Percentiles rank a stretch among this genome's conserved stretches.
Conservation (phyloP, 140 eudicot genomes). For the Oenanthe javanica region DNA sequence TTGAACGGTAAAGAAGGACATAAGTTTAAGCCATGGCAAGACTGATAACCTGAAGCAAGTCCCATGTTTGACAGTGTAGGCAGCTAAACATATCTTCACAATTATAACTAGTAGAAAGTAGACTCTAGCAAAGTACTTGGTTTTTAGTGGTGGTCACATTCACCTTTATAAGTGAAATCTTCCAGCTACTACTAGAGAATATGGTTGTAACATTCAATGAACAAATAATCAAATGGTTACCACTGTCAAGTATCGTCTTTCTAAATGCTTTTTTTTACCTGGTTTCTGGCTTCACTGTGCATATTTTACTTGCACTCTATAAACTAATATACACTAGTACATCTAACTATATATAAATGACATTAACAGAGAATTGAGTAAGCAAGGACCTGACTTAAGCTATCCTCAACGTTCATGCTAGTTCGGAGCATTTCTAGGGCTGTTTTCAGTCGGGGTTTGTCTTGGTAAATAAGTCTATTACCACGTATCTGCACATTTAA, state of each 20-base stretch:
- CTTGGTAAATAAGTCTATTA: slow-evolving; percentile 78
- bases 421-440: slow-evolving; percentile 97
- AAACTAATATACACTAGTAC: background rate
- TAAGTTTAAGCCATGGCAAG: background rate
- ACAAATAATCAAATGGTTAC: background rate
- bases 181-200: background rate
- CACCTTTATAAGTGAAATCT: background rate
- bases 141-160: background rate
- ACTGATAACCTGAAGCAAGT: background rate
- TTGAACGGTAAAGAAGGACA: background rate
- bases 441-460: slow-evolving; percentile 88
- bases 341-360: background rate
- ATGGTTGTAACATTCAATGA: background rate
- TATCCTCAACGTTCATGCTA: slow-evolving; percentile 86
- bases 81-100: background rate
- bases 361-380: background rate
- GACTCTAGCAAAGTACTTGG: background rate
- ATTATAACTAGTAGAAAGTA: background rate
- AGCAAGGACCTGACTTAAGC: slow-evolving; percentile 56
- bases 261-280: background rate
- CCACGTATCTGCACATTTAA: slow-evolving; percentile 59
- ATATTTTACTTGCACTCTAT: background rate
- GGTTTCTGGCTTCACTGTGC: background rate
- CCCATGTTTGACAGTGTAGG: background rate
- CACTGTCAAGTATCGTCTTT: background rate